These are phyloP conservation scores for Heterobasidion annosum DNA, from an alignment of 1,284 basidiomycete species.

Conservation along the genomic window DNA sequence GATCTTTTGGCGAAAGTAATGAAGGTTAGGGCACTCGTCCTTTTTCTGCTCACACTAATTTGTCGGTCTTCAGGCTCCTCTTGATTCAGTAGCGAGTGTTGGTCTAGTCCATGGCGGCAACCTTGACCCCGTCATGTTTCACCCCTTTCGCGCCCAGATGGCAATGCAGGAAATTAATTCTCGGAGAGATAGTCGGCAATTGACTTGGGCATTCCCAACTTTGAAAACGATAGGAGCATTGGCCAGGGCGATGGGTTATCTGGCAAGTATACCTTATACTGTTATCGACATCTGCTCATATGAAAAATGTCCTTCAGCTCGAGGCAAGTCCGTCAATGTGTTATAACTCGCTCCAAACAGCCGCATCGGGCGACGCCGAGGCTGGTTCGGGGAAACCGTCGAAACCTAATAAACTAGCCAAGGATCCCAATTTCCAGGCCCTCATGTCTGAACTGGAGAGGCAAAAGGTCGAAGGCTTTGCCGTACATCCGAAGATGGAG, in stretches of 20 bases:
- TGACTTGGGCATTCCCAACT: constrained; percentile 14
- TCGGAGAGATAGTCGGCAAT: constrained; percentile 19
- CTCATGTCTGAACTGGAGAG: constrained; percentile 57
- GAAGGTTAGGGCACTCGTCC: constrained; percentile 42
- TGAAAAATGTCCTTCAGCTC: constrained; percentile 39
- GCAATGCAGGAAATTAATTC: constrained; percentile 26
- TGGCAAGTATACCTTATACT: constrained; percentile 36
- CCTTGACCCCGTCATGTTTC: constrained; percentile 36
- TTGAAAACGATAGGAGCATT: constrained; percentile 29
- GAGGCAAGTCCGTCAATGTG: constrained; percentile 81
- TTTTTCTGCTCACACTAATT: neutral
- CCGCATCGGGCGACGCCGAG: constrained; percentile 23
- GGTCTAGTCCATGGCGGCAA: constrained; percentile 19
- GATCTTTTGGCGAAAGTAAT: constrained; percentile 59
- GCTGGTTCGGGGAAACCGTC: constrained; percentile 26
- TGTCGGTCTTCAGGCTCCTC: too few species aligned
- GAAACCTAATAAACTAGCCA: constrained; percentile 29
- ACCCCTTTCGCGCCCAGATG: constrained; percentile 43
- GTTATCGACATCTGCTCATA: neutral
- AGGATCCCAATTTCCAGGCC: constrained; percentile 51
- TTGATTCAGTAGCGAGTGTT: neutral
- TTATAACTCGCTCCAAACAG: constrained; percentile 46
- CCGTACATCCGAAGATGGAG: constrained; percentile 90
- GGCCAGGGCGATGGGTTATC: constrained; percentile 74
- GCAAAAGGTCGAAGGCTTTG: constrained; percentile 43